Evolutionary conservation across 192 early-diverging fungal genomes (phyloP).

Genomic region (Backusella westeae): DNA sequence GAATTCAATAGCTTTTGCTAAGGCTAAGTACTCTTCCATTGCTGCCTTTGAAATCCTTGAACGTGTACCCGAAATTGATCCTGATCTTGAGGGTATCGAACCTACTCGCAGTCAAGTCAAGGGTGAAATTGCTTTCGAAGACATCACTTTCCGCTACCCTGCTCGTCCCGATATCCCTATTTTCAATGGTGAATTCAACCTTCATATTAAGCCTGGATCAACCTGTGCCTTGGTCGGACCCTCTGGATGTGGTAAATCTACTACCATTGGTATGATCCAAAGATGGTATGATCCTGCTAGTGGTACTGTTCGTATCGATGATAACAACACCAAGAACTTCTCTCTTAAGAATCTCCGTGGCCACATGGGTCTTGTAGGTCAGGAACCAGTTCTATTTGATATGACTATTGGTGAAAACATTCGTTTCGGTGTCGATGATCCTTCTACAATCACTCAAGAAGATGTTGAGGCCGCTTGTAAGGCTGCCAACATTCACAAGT

Average conservation of each 20-base stretch:
- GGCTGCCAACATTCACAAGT: slow-evolving; percentile 61
- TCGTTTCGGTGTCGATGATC: slow-evolving; percentile 52
- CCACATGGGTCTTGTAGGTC: slow-evolving; percentile 77
- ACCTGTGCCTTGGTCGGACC: slow-evolving; percentile 88
- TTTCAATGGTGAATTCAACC: slow-evolving; percentile 54
- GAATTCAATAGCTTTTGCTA: slow-evolving; percentile 66
- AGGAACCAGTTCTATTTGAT: slow-evolving; percentile 89
- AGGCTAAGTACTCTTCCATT: slow-evolving; percentile 79
- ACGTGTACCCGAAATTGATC: slow-evolving; percentile 67
- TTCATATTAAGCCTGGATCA: slow-evolving; percentile 47
- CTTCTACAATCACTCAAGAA: slow-evolving; percentile 37
- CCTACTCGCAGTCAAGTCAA: slow-evolving; percentile 35
- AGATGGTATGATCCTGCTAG: slow-evolving; percentile 73
- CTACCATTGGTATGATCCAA: slow-evolving; percentile 57
- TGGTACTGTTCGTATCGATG: slow-evolving; percentile 63
- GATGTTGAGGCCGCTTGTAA: slow-evolving; percentile 52
- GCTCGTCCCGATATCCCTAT: slow-evolving; percentile 58
- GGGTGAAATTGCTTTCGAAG: slow-evolving; percentile 50
- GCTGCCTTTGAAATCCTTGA: slow-evolving; percentile 69
- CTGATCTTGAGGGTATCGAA: slow-evolving; percentile 38
- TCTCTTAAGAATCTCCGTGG: slow-evolving; percentile 60
- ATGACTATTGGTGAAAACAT: slow-evolving; percentile 86
- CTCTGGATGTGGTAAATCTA: slow-evolving; percentile 82
- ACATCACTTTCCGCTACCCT: slow-evolving; percentile 67
- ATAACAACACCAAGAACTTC: slow-evolving; percentile 54